Evolutionary conservation across 2,329 filamentous ascomycete species (phyloP).

Genomic region (Ophiocordyceps robertsii): DNA sequence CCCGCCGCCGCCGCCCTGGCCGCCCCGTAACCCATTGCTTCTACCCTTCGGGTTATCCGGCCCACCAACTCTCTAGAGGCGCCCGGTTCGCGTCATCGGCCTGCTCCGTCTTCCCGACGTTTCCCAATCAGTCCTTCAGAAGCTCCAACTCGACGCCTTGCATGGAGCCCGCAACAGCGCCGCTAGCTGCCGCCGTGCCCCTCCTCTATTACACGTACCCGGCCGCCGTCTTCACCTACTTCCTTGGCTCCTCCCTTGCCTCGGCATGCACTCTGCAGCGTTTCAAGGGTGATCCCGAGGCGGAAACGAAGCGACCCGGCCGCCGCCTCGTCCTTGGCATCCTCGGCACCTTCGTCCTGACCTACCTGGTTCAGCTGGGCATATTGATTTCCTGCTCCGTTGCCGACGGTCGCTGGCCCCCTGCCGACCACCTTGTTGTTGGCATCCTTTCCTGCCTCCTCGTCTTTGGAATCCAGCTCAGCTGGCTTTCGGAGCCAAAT

Average conservation of each 20-base stretch:
- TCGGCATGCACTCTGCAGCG: conserved; percentile 41
- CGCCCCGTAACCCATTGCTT: background rate
- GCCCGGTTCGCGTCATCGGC: background rate
- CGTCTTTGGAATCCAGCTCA: conserved; percentile 48
- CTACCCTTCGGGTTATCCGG: background rate
- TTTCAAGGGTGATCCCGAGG: conserved; percentile 10
- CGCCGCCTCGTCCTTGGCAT: conserved; percentile 22
- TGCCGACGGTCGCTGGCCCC: conserved; percentile 22
- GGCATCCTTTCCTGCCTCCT: conserved; percentile 48
- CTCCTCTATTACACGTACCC: conserved; percentile 47
- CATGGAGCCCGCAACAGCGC: conserved; percentile 4
- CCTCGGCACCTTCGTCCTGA: conserved; percentile 27
- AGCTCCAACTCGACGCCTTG: conserved; percentile 5
- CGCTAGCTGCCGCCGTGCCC: conserved; percentile 17
- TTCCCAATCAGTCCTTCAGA: background rate
- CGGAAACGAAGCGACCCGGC: conserved; percentile 7
- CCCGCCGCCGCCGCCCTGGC: background rate
- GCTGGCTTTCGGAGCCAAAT: conserved; percentile 35
- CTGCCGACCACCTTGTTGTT: conserved; percentile 36
- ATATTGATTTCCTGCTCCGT: conserved; percentile 23
- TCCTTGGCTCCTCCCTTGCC: conserved; percentile 34
- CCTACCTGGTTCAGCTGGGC: conserved; percentile 33
- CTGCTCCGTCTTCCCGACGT: background rate
- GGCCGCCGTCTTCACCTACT: conserved; percentile 41
- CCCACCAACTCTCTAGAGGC: background rate